Conservation (phyloP, 805 yeast genomes). For the Candida coquimbonensis region DNA sequence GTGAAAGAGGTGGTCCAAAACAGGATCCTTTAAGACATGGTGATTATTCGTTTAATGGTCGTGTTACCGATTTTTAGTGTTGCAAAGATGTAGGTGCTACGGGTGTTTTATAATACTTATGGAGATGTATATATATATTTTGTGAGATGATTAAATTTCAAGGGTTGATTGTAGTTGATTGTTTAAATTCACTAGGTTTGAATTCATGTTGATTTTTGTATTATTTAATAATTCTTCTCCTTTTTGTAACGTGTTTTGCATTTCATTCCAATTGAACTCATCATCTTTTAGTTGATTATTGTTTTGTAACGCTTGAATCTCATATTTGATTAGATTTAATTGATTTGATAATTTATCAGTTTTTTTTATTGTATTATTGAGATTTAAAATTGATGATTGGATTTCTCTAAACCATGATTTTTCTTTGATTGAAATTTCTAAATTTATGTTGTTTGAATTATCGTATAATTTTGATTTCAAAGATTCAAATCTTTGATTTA, state of each 20-base stretch:
- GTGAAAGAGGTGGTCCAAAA: slow-evolving; percentile 95
- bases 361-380: slow-evolving; percentile 26
- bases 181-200: slow-evolving; percentile 18
- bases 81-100: neutral
- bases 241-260: slow-evolving; percentile 26
- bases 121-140: neutral
- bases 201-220: slow-evolving; percentile 13
- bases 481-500: slow-evolving; percentile 25
- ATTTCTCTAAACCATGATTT: slow-evolving; percentile 40
- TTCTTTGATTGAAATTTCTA: slow-evolving; percentile 34
- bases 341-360: slow-evolving; percentile 24
- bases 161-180: slow-evolving; percentile 3
- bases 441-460: slow-evolving; percentile 14
- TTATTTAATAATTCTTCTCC: slow-evolving; percentile 25
- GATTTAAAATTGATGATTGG: slow-evolving; percentile 23
- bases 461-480: slow-evolving; percentile 18
- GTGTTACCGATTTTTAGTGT: slow-evolving; percentile 83
- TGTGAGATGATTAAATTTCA: neutral
- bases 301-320: slow-evolving; percentile 13
- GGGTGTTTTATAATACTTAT: no score
- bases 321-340: slow-evolving; percentile 22
- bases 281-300: slow-evolving; percentile 1
- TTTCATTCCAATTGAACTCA: slow-evolving; percentile 25
- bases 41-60: slow-evolving; percentile 92
- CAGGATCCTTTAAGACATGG: slow-evolving; percentile 91